These are phyloP conservation scores for Brettanomyces naardenensis DNA, from an alignment of 805 yeast genomes.

Conservation along the genomic window DNA sequence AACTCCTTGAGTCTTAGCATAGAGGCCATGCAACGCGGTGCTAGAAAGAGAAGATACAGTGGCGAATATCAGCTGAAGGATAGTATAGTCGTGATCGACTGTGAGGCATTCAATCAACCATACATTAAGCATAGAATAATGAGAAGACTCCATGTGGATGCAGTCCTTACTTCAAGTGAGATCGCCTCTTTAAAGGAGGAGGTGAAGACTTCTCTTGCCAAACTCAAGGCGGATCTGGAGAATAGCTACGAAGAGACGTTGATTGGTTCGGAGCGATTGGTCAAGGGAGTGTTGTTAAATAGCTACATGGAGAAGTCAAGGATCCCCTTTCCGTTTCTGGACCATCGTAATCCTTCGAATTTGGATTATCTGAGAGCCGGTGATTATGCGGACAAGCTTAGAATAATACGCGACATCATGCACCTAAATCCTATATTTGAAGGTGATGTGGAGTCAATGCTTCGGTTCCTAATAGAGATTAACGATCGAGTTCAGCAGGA, in stretches of 20 bases:
- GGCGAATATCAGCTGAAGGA: not conserved
- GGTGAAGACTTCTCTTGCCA: not conserved
- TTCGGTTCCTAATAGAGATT: slow-evolving; percentile 1
- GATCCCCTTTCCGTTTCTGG: slow-evolving; percentile 8
- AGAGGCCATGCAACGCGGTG: not conserved
- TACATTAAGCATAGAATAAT: not conserved
- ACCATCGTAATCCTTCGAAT: slow-evolving; percentile 4
- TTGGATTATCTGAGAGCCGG: slow-evolving; percentile 3
- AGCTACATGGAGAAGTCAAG: slow-evolving; percentile 4
- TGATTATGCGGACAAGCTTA: slow-evolving; percentile 9
- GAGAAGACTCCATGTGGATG: slow-evolving; percentile 1
- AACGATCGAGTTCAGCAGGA: not conserved
- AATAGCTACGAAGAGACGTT: not conserved
- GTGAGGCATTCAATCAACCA: not conserved
- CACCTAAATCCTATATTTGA: slow-evolving; percentile 3
- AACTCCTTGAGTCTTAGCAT: not conserved
- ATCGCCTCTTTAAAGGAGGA: not conserved
- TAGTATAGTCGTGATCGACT: slow-evolving; percentile 1
- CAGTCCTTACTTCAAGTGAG: not conserved
- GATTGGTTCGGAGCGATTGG: not conserved
- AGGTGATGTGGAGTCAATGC: slow-evolving; percentile 4
- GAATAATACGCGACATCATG: slow-evolving; percentile 9
- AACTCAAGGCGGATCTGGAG: not conserved
- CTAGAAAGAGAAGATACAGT: slow-evolving; percentile 1
- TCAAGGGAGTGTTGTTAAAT: not conserved